Evolutionary conservation across 352 stramenopile species (phyloP).

Genomic region (Globisporangium parvum): DNA sequence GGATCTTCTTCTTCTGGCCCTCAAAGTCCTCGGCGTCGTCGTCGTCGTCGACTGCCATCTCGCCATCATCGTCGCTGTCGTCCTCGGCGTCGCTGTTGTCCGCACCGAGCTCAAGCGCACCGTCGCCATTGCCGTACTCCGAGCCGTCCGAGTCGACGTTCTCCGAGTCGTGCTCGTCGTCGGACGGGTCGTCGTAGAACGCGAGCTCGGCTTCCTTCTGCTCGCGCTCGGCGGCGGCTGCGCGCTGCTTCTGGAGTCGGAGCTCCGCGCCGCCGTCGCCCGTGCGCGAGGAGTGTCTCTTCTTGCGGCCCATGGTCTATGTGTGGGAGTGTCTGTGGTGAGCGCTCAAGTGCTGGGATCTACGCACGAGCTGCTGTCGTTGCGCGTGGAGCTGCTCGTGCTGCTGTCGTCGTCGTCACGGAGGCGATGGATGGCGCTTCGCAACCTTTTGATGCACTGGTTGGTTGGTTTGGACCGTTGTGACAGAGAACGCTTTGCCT

Average conservation of each 20-base stretch:
- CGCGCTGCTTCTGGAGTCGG: constrained; percentile 56
- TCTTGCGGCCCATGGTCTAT: constrained; percentile 61
- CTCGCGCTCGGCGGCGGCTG: constrained; percentile 48
- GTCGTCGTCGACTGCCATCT: constrained; percentile 27
- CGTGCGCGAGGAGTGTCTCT: constrained; percentile 61
- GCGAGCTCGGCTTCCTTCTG: constrained; percentile 69
- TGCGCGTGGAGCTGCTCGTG: neutral
- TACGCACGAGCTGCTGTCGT: neutral
- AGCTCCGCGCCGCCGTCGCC: constrained; percentile 73
- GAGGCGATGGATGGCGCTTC: constrained; percentile 14
- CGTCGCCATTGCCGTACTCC: constrained; percentile 49
- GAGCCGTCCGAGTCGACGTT: constrained; percentile 51
- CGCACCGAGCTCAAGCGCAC: constrained; percentile 59
- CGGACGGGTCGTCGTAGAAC: constrained; percentile 82
- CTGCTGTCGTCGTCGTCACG: neutral
- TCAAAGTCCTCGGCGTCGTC: constrained; percentile 50
- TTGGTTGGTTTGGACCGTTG: constrained; percentile 12
- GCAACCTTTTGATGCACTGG: constrained; percentile 18
- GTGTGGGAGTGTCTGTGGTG: constrained; percentile 2
- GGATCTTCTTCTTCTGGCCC: constrained; percentile 59
- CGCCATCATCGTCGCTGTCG: constrained; percentile 19
- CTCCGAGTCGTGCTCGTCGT: constrained; percentile 59
- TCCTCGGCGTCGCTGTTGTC: constrained; percentile 30
- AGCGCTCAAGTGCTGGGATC: too few species aligned
- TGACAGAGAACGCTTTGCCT: too few species aligned